phyloP scores from a whole-genome alignment of 1,284 basidiomycete genomes.

The Moniliella sp. region DNA sequence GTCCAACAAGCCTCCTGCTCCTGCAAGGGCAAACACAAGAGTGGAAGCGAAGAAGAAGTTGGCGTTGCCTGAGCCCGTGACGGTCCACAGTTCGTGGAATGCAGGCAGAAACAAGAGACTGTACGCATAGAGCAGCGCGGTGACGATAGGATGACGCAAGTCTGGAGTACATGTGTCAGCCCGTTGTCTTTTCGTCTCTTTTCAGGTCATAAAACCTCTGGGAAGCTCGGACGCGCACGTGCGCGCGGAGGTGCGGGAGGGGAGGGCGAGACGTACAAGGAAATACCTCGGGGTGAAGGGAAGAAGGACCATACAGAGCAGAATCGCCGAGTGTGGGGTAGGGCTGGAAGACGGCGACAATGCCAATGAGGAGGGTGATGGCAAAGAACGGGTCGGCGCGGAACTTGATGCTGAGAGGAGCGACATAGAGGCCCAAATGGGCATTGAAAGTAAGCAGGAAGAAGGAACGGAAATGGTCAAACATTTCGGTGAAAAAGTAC shows the following conservation, averaged over 20 bases:
- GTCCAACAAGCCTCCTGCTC: conserved; percentile 62
- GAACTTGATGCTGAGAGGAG: conserved; percentile 68
- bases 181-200: background rate
- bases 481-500: conserved; percentile 99
- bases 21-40: conserved; percentile 69
- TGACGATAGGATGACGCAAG: conserved; percentile 65
- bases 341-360: conserved; percentile 66
- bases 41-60: conserved; percentile 96
- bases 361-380: conserved; percentile 51
- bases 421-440: conserved; percentile 62
- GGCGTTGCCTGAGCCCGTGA: conserved; percentile 77
- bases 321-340: conserved; percentile 77
- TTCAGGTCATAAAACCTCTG: background rate
- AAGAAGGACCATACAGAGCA: conserved; percentile 56
- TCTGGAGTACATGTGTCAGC: conserved; percentile 39
- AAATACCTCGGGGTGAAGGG: conserved; percentile 62
- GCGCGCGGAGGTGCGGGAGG: conserved; percentile 1
- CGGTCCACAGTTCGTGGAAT: conserved; percentile 77
- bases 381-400: conserved; percentile 68
- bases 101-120: conserved; percentile 65
- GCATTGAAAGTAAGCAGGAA: conserved; percentile 85
- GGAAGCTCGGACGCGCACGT: background rate
- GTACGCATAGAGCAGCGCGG: conserved; percentile 60
- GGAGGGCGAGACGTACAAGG: conserved; percentile 43
- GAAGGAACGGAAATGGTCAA: conserved; percentile 85